Base-by-base conservation (phyloP, 768 basidiomycete genomes). In the Tubosaeta sp. region DNA sequence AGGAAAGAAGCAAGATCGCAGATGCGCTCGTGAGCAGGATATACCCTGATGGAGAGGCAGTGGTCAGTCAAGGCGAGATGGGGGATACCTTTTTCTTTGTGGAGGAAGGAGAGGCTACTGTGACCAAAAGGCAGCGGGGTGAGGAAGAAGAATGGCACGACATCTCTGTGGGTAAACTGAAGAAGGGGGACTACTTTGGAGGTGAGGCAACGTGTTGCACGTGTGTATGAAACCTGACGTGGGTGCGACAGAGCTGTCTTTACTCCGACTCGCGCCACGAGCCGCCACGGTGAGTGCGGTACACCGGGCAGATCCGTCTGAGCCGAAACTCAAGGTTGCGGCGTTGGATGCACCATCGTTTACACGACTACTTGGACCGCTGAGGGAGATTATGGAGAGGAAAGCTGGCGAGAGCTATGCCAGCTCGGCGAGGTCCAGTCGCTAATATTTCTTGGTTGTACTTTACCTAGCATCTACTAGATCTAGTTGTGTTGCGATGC, bases 1-100 rank as follows among this genome's bases (percentile, higher is more conserved):
- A 88, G 46, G 92, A 98, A 70, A 78, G 92, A 44, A 95, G 94
- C 74, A 99, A 98, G 76, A 91, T 98, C 54, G 94, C 95, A 46
- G 95, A 99, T 66, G 93, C 94, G 8, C 81, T 99, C 16, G 84
- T 89, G 54, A 92, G 92, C 61, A 78, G 76, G 53, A 81, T 87
- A 8, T 89, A 91, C 66, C 74, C 78, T 32, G 87, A 93, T 59
- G 94, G 92, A 18, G 85, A 93, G 60, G 80, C 84, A 3, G 91
- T 99, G 25, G 92, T 99, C 46, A 77, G 76, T 43, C 87, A 98
- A 68, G 95, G 95, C 48, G 96, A 99, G 57, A 84, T 90, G 72
- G 95, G 96, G 8, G 92, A 95, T 62, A 94, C 91, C 32, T 98
- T 98, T 74, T 99, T 93, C 77, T 94, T 99, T 55, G 84, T 99